phyloP scores from a whole-genome alignment of 768 basidiomycete genomes.

The Lactarius evosmus region DNA sequence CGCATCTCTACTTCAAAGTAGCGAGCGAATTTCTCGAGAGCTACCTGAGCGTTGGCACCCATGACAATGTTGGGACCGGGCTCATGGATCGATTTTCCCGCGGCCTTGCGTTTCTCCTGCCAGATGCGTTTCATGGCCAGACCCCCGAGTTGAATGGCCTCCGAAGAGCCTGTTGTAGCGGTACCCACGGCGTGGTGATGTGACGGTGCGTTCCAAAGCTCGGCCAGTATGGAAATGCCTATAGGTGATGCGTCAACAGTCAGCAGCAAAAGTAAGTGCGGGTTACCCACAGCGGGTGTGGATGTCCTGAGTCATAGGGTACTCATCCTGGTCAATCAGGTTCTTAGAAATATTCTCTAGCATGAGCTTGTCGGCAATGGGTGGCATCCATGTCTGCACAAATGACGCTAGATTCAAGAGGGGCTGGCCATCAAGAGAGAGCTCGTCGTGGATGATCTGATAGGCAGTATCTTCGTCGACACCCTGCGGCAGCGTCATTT shows the following conservation, averaged over 20 bases:
- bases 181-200: slow-evolving; percentile 57
- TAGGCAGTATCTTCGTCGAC: slow-evolving; percentile 49
- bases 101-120: slow-evolving; percentile 64
- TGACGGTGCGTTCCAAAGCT: slow-evolving; percentile 65
- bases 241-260: slow-evolving; percentile 45
- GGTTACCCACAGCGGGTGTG: slow-evolving; percentile 21
- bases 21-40: slow-evolving; percentile 66
- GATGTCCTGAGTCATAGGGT: slow-evolving; percentile 51
- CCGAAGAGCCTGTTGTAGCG: slow-evolving; percentile 67
- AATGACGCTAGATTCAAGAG: slow-evolving; percentile 64
- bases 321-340: slow-evolving; percentile 67
- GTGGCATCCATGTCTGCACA: slow-evolving; percentile 64
- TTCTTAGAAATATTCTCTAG: slow-evolving; percentile 65
- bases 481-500: slow-evolving; percentile 41
- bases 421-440: slow-evolving; percentile 53
- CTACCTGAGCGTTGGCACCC: slow-evolving; percentile 69
- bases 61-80: slow-evolving; percentile 65
- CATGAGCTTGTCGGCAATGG: slow-evolving; percentile 52
- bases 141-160: slow-evolving; percentile 71
- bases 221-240: slow-evolving; percentile 54
- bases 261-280: slow-evolving; percentile 15
- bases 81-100: slow-evolving; percentile 62
- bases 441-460: slow-evolving; percentile 63
- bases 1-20: slow-evolving; percentile 65
- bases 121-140: slow-evolving; percentile 69